phyloP scores from a whole-genome alignment of 352 stramenopile genomes.

The Elongisporangium anandrum region DNA sequence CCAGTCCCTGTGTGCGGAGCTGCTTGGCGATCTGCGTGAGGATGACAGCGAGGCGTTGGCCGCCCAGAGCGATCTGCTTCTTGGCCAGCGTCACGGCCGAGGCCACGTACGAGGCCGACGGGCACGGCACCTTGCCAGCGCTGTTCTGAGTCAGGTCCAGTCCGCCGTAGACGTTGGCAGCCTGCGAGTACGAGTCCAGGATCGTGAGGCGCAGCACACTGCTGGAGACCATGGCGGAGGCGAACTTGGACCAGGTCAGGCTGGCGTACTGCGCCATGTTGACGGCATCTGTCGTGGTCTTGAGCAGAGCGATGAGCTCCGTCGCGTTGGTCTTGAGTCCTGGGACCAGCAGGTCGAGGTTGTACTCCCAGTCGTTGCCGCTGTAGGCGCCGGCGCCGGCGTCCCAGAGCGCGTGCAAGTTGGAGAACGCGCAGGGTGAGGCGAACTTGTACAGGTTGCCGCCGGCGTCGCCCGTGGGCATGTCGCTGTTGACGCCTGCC shows the following conservation, averaged over 20 bases:
- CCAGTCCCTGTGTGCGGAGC: slow-evolving; percentile 30
- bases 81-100: slow-evolving; percentile 34
- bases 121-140: slow-evolving; percentile 23
- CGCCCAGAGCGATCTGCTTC: slow-evolving; percentile 39
- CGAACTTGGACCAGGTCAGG: slow-evolving; percentile 27
- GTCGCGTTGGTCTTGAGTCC: slow-evolving; percentile 33
- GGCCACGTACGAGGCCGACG: slow-evolving; percentile 26
- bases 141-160: slow-evolving; percentile 26
- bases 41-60: slow-evolving; percentile 47
- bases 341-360: slow-evolving; percentile 18
- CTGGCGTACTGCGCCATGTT: slow-evolving; percentile 38
- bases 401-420: slow-evolving; percentile 70
- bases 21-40: slow-evolving; percentile 52
- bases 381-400: slow-evolving; percentile 42
- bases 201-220: slow-evolving; percentile 23
- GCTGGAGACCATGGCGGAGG: slow-evolving; percentile 20
- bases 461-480: slow-evolving; percentile 46
- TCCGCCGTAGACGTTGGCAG: slow-evolving; percentile 31
- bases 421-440: slow-evolving; percentile 41
- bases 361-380: slow-evolving; percentile 47
- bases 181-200: slow-evolving; percentile 44
- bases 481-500: slow-evolving; percentile 31
- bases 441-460: slow-evolving; percentile 59
- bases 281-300: slow-evolving; percentile 24
- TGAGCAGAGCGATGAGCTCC: slow-evolving; percentile 33